Percentiles rank a stretch among this genome's conserved stretches.
Evolutionary conservation across 345 rosid species (phyloP).

Genomic region (Physaria fendleri): DNA sequence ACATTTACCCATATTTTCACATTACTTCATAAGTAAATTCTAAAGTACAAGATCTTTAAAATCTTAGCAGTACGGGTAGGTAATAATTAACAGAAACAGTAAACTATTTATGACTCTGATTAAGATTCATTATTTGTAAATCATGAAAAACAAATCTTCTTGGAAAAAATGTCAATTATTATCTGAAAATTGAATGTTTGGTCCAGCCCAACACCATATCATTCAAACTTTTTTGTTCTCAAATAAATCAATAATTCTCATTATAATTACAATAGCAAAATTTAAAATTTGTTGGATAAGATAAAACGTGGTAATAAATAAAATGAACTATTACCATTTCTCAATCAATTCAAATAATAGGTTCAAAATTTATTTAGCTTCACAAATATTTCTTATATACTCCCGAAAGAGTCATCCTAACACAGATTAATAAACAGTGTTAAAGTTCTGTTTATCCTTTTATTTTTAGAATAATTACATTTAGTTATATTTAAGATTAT

Average conservation of each 20-base stretch:
- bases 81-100: not conserved
- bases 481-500: too few relatives aligned
- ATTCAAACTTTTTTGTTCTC: not conserved
- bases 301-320: conserved; percentile 22
- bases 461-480: too few relatives aligned
- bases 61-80: not conserved
- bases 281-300: not conserved
- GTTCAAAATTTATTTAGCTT: too few relatives aligned
- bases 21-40: too few relatives aligned
- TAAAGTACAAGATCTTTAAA: not conserved
- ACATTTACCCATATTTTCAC: too few relatives aligned
- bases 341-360: conserved; percentile 4
- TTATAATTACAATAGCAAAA: not conserved
- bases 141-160: conserved; percentile 13
- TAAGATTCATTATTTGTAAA: not conserved
- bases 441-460: too few relatives aligned
- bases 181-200: too few relatives aligned
- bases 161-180: too few relatives aligned
- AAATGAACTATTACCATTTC: not conserved
- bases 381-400: too few relatives aligned
- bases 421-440: too few relatives aligned
- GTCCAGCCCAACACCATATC: conserved; percentile 21
- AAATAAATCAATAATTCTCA: not conserved
- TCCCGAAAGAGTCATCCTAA: too few relatives aligned
- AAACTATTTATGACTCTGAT: not conserved